Base-by-base conservation (phyloP, 805 yeast species). In the Starmerella geochares region DNA sequence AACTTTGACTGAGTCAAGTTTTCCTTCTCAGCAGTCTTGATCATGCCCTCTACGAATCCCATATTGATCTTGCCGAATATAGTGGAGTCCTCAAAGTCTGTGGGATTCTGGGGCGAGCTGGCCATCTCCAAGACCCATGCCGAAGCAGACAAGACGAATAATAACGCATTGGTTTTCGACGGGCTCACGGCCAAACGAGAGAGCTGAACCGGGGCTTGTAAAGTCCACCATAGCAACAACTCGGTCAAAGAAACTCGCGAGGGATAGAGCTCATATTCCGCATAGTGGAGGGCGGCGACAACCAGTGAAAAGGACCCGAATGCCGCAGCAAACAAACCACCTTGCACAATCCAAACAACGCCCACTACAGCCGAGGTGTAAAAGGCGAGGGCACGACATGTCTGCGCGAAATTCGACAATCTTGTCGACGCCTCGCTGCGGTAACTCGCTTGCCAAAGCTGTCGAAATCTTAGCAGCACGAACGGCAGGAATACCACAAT, bases 51-150 rank as follows among this genome's bases (percentile, higher is more conserved):
- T n/a, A 53, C 42, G 36, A 49, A 55, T 6, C 28, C 13, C 33
- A 42, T 43, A 24, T 48, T 41, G 25, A 55, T 40, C 27, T 47
- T 48, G 9, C 54, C 51, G 28, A 49, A 55, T 5, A 55, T 33
- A 16, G 50, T 51, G 9, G 54, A 25, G 19, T 46, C 53, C 27
- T 52, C 55, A 32, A 31, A 55, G 23, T 31, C 40, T 6, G 25
- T 36, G 3, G 53, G 45, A 16, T 35, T 37, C n/a, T 23, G n/a
- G 17, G 55, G 51, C 19, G 35, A 23, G 40, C 49, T 46, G 20
- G n/a, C 19, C 11, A n/a, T 14, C 13, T 43, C 44, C 8, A 40
- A 17, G 11, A 46, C 16, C 43, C 33, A 47, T 13, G 37, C 42
- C 9, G 27, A 16, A 16, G 28, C 28, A 25, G 43, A 14, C 14